These are phyloP conservation scores for Syncephalis fuscata DNA, from an alignment of 371 early-diverging fungal species.

Conservation along the genomic window DNA sequence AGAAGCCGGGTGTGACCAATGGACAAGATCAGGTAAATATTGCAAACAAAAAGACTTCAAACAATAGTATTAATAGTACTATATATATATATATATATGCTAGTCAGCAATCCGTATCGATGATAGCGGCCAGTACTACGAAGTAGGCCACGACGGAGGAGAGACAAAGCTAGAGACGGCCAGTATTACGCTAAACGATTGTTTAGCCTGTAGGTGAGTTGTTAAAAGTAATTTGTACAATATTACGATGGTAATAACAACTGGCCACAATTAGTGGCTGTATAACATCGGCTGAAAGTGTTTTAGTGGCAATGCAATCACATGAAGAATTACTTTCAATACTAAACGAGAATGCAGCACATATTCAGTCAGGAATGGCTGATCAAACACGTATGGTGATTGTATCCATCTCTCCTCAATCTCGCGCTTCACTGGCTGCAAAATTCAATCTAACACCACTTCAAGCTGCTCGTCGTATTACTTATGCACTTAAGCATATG, in stretches of 20 bases:
- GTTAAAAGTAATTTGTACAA: background rate
- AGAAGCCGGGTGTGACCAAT: slow-evolving; percentile 24
- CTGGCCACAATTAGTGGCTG: slow-evolving; percentile 61
- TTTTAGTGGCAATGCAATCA: slow-evolving; percentile 79
- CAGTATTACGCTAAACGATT: slow-evolving; percentile 80
- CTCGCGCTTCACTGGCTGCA: slow-evolving; percentile 75
- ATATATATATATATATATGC: background rate
- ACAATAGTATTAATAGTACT: background rate
- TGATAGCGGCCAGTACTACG: slow-evolving; percentile 46
- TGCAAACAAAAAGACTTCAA: too few species aligned
- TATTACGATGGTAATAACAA: background rate
- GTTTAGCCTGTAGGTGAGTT: slow-evolving; percentile 85
- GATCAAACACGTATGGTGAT: slow-evolving; percentile 25
- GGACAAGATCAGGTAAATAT: too few species aligned
- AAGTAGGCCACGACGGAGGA: slow-evolving; percentile 72
- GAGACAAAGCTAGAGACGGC: slow-evolving; percentile 71
- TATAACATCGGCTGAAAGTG: slow-evolving; percentile 92
- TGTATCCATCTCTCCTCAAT: slow-evolving; percentile 82
- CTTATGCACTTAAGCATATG: slow-evolving; percentile 47
- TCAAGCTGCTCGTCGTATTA: slow-evolving; percentile 29
- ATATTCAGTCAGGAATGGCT: slow-evolving; percentile 12
- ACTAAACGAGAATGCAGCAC: slow-evolving; percentile 40
- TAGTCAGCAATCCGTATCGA: slow-evolving; percentile 51
- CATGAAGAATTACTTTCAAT: slow-evolving; percentile 69
- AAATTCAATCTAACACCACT: slow-evolving; percentile 52